Percentiles rank a stretch among this genome's conserved stretches.
These are phyloP conservation scores for Zoysia japonica DNA, from an alignment of 176 grass and related monocot genomes.

Conservation along the genomic window DNA sequence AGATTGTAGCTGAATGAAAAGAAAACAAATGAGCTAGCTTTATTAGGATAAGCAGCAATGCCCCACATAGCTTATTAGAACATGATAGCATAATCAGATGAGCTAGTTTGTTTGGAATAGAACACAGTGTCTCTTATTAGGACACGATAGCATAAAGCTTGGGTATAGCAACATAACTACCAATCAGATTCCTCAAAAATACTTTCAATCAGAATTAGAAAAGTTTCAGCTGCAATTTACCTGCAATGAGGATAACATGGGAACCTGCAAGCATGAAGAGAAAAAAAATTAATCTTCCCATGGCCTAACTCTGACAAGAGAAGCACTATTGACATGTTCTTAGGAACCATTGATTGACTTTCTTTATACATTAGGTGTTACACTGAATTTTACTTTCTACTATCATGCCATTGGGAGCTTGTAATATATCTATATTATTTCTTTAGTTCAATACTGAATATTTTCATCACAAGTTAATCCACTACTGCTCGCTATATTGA, in stretches of 20 bases:
- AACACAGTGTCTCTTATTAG: neutral
- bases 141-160: neutral
- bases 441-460: too few species aligned
- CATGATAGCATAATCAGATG: too few species aligned
- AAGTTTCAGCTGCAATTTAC: conserved; percentile 17
- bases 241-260: conserved; percentile 40
- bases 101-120: neutral
- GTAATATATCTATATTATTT: too few species aligned
- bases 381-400: too few species aligned
- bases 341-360: neutral
- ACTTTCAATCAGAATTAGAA: neutral
- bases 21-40: neutral
- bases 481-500: too few species aligned
- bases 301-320: conserved; percentile 3
- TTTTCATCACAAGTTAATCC: too few species aligned
- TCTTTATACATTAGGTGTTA: too few species aligned
- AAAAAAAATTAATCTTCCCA: neutral
- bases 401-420: too few species aligned
- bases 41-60: neutral
- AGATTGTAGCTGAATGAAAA: conserved; percentile 29
- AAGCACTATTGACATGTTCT: neutral
- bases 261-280: conserved; percentile 45
- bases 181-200: too few species aligned
- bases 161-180: neutral
- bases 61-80: neutral